A percentile compares a stretch with the other conserved stretches of the same genome.
phyloP scores from a whole-genome alignment of 2,329 filamentous ascomycete genomes.

The Arthrobotrys conoides region DNA sequence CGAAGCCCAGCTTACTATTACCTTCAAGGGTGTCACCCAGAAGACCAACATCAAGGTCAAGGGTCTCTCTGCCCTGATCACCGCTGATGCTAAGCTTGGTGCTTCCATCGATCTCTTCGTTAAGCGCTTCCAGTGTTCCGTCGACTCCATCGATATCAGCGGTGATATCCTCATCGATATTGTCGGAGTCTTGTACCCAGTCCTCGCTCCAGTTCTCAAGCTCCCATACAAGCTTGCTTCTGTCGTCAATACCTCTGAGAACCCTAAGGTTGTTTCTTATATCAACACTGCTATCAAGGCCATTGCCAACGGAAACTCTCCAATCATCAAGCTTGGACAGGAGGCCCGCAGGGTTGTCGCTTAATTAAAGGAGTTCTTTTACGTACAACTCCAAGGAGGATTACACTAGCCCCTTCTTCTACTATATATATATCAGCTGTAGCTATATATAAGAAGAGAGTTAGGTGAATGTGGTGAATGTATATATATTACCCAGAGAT shows the following conservation, averaged over 20 bases:
- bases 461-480: neutral
- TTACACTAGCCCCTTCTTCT: neutral
- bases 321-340: constrained; percentile 19
- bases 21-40: constrained; percentile 30
- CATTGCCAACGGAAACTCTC: constrained; percentile 29
- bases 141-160: constrained; percentile 36
- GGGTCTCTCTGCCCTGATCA: constrained; percentile 31
- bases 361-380: constrained; percentile 4
- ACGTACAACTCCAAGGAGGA: neutral
- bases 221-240: constrained; percentile 55
- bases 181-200: constrained; percentile 40
- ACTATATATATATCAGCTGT: neutral
- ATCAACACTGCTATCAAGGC: constrained; percentile 51
- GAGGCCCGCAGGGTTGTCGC: neutral
- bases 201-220: constrained; percentile 51
- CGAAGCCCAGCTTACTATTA: constrained; percentile 23
- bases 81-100: constrained; percentile 32
- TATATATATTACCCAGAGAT: constrained; percentile 23
- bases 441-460: neutral
- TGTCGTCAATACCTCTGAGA: constrained; percentile 50
- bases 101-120: constrained; percentile 25
- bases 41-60: constrained; percentile 41
- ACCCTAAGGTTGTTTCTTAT: constrained; percentile 35
- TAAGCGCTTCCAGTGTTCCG: constrained; percentile 24
- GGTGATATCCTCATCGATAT: constrained; percentile 50